Evolutionary conservation across 2,329 filamentous ascomycete species (phyloP).

Genomic region (Colletotrichum simmondsii): DNA sequence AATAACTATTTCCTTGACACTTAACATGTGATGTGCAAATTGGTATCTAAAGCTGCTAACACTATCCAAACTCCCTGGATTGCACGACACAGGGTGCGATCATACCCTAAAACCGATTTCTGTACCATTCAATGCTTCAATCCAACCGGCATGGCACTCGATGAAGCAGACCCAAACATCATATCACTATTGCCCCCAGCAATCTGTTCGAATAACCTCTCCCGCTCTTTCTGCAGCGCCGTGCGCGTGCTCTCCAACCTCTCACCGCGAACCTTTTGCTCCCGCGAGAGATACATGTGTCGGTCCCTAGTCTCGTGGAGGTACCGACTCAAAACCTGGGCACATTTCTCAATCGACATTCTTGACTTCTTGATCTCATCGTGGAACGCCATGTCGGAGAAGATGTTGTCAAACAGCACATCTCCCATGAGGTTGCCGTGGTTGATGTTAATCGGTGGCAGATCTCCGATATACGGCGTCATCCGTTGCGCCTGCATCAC

Average conservation of each 20-base stretch:
- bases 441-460: constrained; percentile 55
- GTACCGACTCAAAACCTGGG: constrained; percentile 45
- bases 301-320: constrained; percentile 45
- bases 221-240: constrained; percentile 56
- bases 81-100: too few species aligned
- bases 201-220: constrained; percentile 51
- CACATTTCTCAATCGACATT: constrained; percentile 47
- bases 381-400: constrained; percentile 63
- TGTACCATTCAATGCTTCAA: neutral
- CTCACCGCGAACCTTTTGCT: constrained; percentile 43
- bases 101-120: too few species aligned
- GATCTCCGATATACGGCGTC: constrained; percentile 48
- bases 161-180: neutral
- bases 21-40: neutral
- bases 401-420: constrained; percentile 66
- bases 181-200: neutral
- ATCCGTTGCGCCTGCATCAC: constrained; percentile 52
- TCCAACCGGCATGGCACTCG: neutral
- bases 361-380: constrained; percentile 60
- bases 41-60: constrained; percentile 10
- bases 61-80: too few species aligned
- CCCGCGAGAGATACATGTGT: constrained; percentile 41
- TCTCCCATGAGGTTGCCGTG: constrained; percentile 59
- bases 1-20: neutral
- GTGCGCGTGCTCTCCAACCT: constrained; percentile 46